Base-by-base conservation (phyloP, 2,329 filamentous ascomycete genomes). In the Pseudocercospora crystallina region DNA sequence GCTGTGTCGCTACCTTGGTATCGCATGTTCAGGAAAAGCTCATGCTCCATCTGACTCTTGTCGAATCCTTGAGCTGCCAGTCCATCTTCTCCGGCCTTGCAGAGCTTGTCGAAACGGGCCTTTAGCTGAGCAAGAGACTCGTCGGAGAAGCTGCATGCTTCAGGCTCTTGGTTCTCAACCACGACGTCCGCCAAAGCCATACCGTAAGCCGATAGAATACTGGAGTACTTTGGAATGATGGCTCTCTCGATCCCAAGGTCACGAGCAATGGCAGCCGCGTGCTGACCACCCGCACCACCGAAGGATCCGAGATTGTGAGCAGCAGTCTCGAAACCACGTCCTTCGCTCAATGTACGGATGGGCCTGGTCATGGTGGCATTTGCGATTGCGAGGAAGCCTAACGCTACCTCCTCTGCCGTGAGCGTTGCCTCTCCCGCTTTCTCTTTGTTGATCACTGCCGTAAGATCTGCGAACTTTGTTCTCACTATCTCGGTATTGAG, bases 161-260 rank as follows among this genome's bases (percentile, higher is more conserved):
- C 78, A 8, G 86, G 86, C 64, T 90, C 87, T 64, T 95, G 90
- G 15, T 85, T 80, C 71, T 95, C 90, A 55, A 95, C 87, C 0
- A 95, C 90, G 0, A 95, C 89, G 62, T 95, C 90, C 8, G 90
- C 90, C 8, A 95, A 73, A 1, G 89, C 89, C 87, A 95, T 94
- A 8, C 89, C 89, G 60, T 95, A 94, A 0, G 89, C 89, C 0
- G 89, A 94, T 1, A 95, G 76, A 0, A 95, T 87, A 0, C 87
- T 91, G 0, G 89, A 94, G 68, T 94, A 92, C 47, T 85, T 77
- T 66, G 94, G 90, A 5, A 95, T 79, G 11, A 95, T 77, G 30
- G 94, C 90, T 64, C 91, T 88, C 32, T 80, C 81, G 55, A 95
- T 89, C 0, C 89, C 89, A 1, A 95, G 74, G 2, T 86, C 86